Evolutionary conservation across 2,329 filamentous ascomycete genomes (phyloP).

Genomic region (Colletotrichum spinosum): DNA sequence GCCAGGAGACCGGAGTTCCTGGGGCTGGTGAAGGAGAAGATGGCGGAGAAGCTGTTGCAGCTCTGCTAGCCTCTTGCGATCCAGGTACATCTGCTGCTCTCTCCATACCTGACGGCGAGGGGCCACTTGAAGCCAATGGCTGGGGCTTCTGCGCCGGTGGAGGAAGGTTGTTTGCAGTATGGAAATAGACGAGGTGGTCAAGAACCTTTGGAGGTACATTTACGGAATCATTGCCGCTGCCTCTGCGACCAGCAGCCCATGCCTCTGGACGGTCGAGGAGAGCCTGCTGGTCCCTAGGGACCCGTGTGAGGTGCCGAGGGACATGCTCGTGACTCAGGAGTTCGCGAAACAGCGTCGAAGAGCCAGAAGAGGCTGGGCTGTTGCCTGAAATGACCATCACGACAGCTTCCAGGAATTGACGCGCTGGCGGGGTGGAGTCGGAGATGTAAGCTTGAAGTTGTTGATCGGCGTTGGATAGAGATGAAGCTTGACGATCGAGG

Average conservation of each 20-base stretch:
- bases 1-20: conserved; percentile 39
- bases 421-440: no score
- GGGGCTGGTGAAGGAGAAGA: conserved; percentile 1
- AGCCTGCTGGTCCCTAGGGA: conserved; percentile 53
- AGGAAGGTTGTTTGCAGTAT: conserved; percentile 31
- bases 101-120: not conserved
- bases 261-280: conserved; percentile 50
- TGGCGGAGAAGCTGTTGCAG: conserved; percentile 4
- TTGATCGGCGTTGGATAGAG: no score
- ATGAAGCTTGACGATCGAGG: no score
- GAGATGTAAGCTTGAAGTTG: no score
- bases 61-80: not conserved
- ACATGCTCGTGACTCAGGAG: conserved; percentile 28
- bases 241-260: conserved; percentile 49
- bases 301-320: conserved; percentile 43
- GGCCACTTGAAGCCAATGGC: not conserved
- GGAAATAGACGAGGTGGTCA: conserved; percentile 43
- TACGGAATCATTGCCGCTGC: conserved; percentile 40
- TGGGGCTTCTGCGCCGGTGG: conserved; percentile 32
- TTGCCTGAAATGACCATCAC: conserved; percentile 14
- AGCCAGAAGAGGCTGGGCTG: conserved; percentile 25
- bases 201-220: conserved; percentile 52
- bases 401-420: no score
- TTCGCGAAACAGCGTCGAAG: not conserved
- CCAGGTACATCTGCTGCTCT: not conserved